Evolutionary conservation across 2,329 filamentous ascomycete species (phyloP), one percentile per base, ranked within the genome.

Genomic region (Leptographium flavum): DNA sequence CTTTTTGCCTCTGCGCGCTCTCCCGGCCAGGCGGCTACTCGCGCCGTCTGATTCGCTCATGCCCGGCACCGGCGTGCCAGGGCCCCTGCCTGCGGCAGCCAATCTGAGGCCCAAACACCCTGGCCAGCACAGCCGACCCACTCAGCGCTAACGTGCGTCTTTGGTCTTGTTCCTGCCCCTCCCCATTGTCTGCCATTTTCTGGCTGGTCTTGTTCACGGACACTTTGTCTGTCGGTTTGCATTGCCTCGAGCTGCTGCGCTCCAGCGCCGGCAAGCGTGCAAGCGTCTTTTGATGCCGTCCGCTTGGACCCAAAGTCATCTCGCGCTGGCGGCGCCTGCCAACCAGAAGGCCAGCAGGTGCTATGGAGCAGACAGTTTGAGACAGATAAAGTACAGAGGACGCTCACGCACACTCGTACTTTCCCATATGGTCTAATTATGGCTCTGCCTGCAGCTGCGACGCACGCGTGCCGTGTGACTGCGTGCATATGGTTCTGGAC

Each of bases 121-220:
- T 49, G 48, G 47, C 44, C 48, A 49, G 43, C 50, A 49, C 47
- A 48, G 36, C 42, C 43, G 47, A 45, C 47, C 50, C 49, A 49
- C 44, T 48, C 45, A 45, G 51, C 51, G 51, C 50, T 50, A 39
- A n/a, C n/a, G n/a, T n/a, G n/a, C n/a, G n/a, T n/a, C n/a, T n/a
- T n/a, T n/a, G n/a, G n/a, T n/a, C n/a, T n/a, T n/a, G n/a, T n/a
- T n/a, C n/a, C 25, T 39, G 31, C 27, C 28, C 28, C 31, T 33
- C 31, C 31, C n/a, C n/a, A n/a, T 35, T 19, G 11, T n/a, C n/a
- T 33, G 15, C 14, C 32, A 8, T 35, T 35, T 35, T 35, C 17
- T 35, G 13, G 14, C 32, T n/a, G n/a, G 8, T n/a, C 32, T 35
- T n/a, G 32, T 17, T 17, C 15, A 8, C 32, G 32, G 3, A 17